Evolutionary conservation across 495 filamentous ascomycete genomes (phyloP).

Genomic region (Umbilicaria muhlenbergii): DNA sequence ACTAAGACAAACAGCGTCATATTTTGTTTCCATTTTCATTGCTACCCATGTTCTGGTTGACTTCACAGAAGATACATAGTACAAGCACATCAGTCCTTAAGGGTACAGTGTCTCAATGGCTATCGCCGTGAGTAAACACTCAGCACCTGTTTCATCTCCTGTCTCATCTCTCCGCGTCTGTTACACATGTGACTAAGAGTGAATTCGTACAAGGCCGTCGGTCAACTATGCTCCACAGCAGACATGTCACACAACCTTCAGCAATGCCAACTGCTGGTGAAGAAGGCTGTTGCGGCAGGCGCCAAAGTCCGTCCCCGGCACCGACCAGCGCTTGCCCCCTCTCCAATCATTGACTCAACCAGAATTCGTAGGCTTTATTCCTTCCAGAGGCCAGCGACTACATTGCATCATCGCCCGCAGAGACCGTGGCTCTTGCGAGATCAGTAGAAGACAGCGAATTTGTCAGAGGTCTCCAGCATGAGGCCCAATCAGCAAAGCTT

Average conservation of each 20-base stretch:
- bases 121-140: too few relatives aligned
- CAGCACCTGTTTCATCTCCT: too few relatives aligned
- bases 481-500: constrained; percentile 41
- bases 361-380: constrained; percentile 51
- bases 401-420: constrained; percentile 48
- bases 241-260: constrained; percentile 62
- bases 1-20: too few relatives aligned
- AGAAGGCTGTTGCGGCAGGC: constrained; percentile 55
- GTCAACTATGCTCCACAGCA: constrained; percentile 73
- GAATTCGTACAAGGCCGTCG: constrained; percentile 46
- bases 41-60: too few relatives aligned
- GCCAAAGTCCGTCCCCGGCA: constrained; percentile 45
- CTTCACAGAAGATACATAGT: too few relatives aligned
- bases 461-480: constrained; percentile 52
- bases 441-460: constrained; percentile 44
- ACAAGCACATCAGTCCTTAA: too few relatives aligned
- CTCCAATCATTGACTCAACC: constrained; percentile 5
- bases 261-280: constrained; percentile 56
- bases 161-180: too few relatives aligned
- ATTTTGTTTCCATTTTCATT: too few relatives aligned
- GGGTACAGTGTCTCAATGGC: too few relatives aligned
- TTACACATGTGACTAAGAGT: background rate
- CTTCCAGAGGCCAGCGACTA: constrained; percentile 90
- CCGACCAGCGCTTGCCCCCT: background rate
- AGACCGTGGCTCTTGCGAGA: constrained; percentile 50